Conservation (phyloP, 1,284 basidiomycete species). For the Irpex sp. region DNA sequence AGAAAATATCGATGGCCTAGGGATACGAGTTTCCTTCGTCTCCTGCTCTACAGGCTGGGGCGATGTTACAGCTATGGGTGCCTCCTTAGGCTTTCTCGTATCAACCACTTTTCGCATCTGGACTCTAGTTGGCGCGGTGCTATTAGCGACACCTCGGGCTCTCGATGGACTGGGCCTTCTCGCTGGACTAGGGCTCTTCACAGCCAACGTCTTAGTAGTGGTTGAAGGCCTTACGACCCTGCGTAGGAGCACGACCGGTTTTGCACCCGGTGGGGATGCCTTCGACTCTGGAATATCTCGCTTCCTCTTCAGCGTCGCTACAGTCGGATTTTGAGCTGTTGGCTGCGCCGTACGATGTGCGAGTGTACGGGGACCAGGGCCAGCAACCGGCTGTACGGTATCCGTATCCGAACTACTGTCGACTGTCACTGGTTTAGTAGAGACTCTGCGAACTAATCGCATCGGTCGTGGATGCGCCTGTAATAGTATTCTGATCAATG, state of each 20-base stretch:
- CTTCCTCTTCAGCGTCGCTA: constrained; percentile 37
- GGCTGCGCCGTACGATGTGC: constrained; percentile 9
- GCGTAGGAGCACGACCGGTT: constrained; percentile 22
- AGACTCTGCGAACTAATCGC: constrained; percentile 10
- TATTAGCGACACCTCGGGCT: neutral
- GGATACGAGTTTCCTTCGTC: neutral
- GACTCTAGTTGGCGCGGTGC: constrained; percentile 5
- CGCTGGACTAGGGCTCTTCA: neutral
- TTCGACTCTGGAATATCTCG: constrained; percentile 27
- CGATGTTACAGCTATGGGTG: neutral
- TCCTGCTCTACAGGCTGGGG: neutral
- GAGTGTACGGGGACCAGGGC: constrained; percentile 15
- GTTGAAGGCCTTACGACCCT: constrained; percentile 18
- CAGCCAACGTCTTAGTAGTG: neutral
- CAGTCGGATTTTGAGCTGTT: neutral
- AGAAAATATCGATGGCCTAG: neutral
- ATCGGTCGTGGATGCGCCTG: constrained; percentile 7
- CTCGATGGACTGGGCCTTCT: constrained; percentile 6
- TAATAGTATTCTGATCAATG: neutral
- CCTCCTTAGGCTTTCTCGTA: constrained; percentile 9
- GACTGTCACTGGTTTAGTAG: constrained; percentile 16
- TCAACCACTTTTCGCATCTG: constrained; percentile 14
- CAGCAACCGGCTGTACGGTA: constrained; percentile 10
- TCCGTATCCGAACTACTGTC: constrained; percentile 26
- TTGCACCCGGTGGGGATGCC: constrained; percentile 22